Conservation (phyloP, 805 yeast species). For the Kodamaea kakaduensis region DNA sequence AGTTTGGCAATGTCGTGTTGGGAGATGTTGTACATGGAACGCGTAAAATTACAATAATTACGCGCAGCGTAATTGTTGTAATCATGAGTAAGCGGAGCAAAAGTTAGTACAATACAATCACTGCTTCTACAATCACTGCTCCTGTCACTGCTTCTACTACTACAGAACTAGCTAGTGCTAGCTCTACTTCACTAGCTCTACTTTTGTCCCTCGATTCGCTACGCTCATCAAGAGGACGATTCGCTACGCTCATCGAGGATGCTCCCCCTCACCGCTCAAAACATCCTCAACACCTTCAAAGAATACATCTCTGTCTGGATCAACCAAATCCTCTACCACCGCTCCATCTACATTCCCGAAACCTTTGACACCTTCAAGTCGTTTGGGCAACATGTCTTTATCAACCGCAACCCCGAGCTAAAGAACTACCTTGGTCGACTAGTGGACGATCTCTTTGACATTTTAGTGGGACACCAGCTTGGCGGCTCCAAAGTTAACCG, state of each 20-base stretch:
- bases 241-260: too few relatives aligned
- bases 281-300: conserved; percentile 32
- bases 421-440: conserved; percentile 40
- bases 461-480: conserved; percentile 6
- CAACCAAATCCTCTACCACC: conserved; percentile 52
- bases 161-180: too few relatives aligned
- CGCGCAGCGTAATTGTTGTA: too few relatives aligned
- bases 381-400: conserved; percentile 40
- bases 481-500: conserved; percentile 20
- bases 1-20: conserved; percentile 72
- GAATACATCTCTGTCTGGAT: conserved; percentile 50
- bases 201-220: too few relatives aligned
- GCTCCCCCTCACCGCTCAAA: conserved; percentile 21
- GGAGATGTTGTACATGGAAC: too few relatives aligned
- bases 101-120: too few relatives aligned
- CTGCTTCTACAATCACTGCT: too few relatives aligned
- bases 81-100: too few relatives aligned
- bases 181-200: too few relatives aligned
- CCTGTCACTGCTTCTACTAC: too few relatives aligned
- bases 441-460: conserved; percentile 22
- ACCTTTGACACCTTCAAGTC: conserved; percentile 43
- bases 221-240: too few relatives aligned
- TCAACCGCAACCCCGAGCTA: conserved; percentile 46
- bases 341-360: conserved; percentile 49
- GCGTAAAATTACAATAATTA: too few relatives aligned